Percentiles rank a stretch among this genome's conserved stretches.
Evolutionary conservation across 805 yeast genomes (phyloP).

Genomic region (Lipomyces orientalis): DNA sequence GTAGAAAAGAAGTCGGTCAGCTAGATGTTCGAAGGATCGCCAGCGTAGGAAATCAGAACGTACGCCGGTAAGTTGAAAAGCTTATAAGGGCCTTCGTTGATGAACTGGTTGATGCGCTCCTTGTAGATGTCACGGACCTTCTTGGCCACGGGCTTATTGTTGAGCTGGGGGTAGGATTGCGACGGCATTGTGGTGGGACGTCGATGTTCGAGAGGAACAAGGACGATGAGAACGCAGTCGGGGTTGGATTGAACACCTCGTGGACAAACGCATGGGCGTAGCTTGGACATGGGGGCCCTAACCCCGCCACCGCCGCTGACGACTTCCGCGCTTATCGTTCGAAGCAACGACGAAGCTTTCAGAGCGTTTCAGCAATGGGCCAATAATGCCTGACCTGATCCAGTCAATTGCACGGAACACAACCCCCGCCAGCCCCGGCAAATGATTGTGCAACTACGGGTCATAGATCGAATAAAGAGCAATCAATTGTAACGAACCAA

Average conservation of each 20-base stretch:
- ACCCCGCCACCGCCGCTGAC: background rate
- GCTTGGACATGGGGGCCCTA: background rate
- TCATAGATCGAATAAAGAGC: background rate
- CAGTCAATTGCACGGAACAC: too few species aligned
- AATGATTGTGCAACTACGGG: too few species aligned
- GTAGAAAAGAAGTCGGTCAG: background rate
- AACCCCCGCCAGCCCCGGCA: too few species aligned
- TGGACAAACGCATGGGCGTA: background rate
- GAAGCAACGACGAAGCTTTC: too few species aligned
- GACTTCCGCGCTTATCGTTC: too few species aligned
- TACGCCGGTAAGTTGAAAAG: constrained; percentile 73
- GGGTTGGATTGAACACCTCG: background rate
- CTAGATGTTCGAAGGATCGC: background rate
- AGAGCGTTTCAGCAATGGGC: background rate
- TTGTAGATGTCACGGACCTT: constrained; percentile 77
- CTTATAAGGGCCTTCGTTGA: constrained; percentile 72
- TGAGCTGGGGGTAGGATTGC: constrained; percentile 47
- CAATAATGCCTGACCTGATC: background rate
- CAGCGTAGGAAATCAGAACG: background rate
- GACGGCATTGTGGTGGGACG: constrained; percentile 20
- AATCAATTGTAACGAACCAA: background rate
- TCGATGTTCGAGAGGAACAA: background rate
- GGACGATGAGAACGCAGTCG: background rate
- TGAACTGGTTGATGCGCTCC: constrained; percentile 75
- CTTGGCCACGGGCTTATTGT: constrained; percentile 67